These are phyloP conservation scores for Lipomyces mesembrius DNA, from an alignment of 805 yeast genomes.

Conservation along the genomic window DNA sequence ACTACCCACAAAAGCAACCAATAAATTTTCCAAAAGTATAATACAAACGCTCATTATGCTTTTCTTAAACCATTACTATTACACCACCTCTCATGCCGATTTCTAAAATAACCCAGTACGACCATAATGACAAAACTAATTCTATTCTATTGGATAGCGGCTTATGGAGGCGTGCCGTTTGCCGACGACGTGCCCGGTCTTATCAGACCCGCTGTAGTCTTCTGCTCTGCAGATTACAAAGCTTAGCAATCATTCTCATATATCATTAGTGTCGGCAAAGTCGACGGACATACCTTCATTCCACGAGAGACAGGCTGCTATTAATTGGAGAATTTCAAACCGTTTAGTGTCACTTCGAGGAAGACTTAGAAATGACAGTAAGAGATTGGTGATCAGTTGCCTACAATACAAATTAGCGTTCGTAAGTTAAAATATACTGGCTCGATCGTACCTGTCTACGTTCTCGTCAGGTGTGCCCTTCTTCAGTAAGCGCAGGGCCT, in stretches of 20 bases:
- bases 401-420: slow-evolving; percentile 56
- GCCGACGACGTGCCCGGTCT: slow-evolving; percentile 25
- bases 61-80: not conserved
- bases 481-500: slow-evolving; percentile 82
- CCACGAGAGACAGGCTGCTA: slow-evolving; percentile 86
- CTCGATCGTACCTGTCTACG: slow-evolving; percentile 46
- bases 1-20: not conserved
- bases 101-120: not conserved
- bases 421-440: slow-evolving; percentile 48
- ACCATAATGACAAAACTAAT: not conserved
- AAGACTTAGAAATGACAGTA: slow-evolving; percentile 80
- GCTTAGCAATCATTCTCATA: not conserved
- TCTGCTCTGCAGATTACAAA: slow-evolving; percentile 49
- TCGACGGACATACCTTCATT: slow-evolving; percentile 57
- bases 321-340: slow-evolving; percentile 85
- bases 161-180: not conserved
- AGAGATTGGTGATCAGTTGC: slow-evolving; percentile 82
- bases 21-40: not conserved
- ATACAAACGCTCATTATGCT: not conserved
- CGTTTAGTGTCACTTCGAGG: slow-evolving; percentile 95
- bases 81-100: not conserved
- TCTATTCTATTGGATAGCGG: slow-evolving; percentile 8
- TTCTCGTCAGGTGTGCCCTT: slow-evolving; percentile 56
- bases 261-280: not conserved
- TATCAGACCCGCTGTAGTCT: slow-evolving; percentile 70